Evolutionary conservation across 768 basidiomycete genomes (phyloP), one percentile per base, ranked within the genome.

Genomic region (Lentinula sp.): DNA sequence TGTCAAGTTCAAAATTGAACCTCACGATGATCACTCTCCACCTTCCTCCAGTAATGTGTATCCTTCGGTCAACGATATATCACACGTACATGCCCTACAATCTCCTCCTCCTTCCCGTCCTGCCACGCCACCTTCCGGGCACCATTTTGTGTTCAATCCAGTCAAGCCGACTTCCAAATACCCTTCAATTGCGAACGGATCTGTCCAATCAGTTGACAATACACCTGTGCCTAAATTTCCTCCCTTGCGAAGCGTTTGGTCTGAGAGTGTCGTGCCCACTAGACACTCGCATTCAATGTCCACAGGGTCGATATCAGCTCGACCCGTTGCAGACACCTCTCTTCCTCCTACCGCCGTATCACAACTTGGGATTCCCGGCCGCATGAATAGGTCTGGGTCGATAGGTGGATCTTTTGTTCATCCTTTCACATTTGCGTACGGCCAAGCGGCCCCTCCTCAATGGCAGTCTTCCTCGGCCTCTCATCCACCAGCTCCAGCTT

Each of bases 331-430:
- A 35, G 61, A 62, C 13, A 36, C 51, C 10, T 41, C 48, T 54
- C 59, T 48, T 16, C 52, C 12, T 16, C 20, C 13, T 16, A 43
- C 10, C n/a, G 43, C 7, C 18, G 18, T 18, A 48, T 51, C 23
- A 6, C 56, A 62, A 37, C 41, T 57, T 46, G 57, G 33, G 2
- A 70, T 74, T 35, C 74, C 83, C 57, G 83, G 84, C 36, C 75
- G 84, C 61, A 79, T 85, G 74, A 81, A 82, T 45, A 79, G 83
- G 49, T 85, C 84, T 28, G 80, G 83, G 56, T 85, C 84, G 23
- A 76, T 85, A 61, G 81, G 76, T 51, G 80, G 77, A 36, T 69
- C 75, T 61, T 81, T 73, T 61, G 71, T 71, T 32, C 76, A 72
- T 62, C 63, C 75, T 3, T 79, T 77, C 65, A 59, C 71, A 10